Evolutionary conservation across 2,329 filamentous ascomycete genomes (phyloP).

Genomic region (Thelonectria discophora): DNA sequence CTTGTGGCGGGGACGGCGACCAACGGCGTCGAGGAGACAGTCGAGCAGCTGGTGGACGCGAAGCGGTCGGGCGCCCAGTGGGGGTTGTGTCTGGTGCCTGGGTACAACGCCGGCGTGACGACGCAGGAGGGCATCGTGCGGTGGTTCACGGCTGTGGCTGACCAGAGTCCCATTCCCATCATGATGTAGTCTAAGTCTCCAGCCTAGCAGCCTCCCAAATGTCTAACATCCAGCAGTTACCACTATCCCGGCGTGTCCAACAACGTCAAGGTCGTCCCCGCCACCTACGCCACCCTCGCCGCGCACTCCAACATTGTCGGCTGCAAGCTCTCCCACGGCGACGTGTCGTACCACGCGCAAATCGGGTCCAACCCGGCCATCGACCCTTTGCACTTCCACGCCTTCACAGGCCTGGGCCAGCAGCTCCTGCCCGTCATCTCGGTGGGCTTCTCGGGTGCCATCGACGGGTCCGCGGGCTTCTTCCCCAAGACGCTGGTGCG

Average conservation of each 20-base stretch:
- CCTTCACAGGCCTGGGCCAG: conserved; percentile 72
- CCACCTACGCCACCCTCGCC: conserved; percentile 65
- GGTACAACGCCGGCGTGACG: conserved; percentile 65
- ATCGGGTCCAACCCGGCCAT: conserved; percentile 68
- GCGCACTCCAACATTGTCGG: conserved; percentile 73
- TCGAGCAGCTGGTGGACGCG: conserved; percentile 65
- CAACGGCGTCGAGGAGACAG: conserved; percentile 68
- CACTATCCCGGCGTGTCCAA: conserved; percentile 75
- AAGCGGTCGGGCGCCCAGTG: conserved; percentile 67
- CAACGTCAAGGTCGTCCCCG: conserved; percentile 66
- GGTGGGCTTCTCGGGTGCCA: conserved; percentile 67
- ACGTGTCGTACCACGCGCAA: conserved; percentile 70
- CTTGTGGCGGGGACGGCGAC: conserved; percentile 70
- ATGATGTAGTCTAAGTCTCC: conserved; percentile 63
- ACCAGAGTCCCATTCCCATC: conserved; percentile 65
- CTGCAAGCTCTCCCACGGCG: conserved; percentile 74
- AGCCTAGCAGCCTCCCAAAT: neutral
- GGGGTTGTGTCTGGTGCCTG: conserved; percentile 66
- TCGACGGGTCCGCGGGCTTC: conserved; percentile 69
- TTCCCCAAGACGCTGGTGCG: conserved; percentile 69
- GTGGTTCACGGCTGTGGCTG: conserved; percentile 68
- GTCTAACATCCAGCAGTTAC: conserved; percentile 53
- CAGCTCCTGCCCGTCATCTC: conserved; percentile 69
- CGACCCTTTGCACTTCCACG: conserved; percentile 65
- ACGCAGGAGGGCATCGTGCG: conserved; percentile 64